Evolutionary conservation across 148 eudicot genomes (phyloP).

Genomic region (Amaranthus hypochondriacus): DNA sequence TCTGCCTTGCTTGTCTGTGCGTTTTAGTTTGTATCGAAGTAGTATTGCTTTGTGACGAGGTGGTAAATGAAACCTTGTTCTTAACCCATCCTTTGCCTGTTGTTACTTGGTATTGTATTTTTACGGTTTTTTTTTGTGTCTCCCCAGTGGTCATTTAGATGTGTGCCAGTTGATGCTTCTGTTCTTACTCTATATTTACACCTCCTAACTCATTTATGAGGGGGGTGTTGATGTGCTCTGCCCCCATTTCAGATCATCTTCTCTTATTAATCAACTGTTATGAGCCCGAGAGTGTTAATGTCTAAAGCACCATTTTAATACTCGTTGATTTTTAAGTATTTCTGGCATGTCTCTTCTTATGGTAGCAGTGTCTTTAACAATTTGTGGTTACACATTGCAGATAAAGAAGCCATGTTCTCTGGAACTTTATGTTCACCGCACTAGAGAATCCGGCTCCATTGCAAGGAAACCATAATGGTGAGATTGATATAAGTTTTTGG

Average conservation of each 20-base stretch:
- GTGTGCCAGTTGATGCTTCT: neutral
- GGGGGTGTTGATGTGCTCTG: too few species aligned
- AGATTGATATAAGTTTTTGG: too few species aligned
- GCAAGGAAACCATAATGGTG: neutral
- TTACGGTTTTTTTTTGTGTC: neutral
- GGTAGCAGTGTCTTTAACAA: too few species aligned
- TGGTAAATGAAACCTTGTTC: too few species aligned
- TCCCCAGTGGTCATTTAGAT: neutral
- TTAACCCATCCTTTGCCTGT: too few species aligned
- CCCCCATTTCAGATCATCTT: neutral
- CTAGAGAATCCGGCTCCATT: slow-evolving; percentile 18
- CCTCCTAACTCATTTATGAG: too few species aligned
- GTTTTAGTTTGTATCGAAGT: too few species aligned
- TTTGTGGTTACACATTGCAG: slow-evolving; percentile 23
- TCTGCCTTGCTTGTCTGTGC: neutral
- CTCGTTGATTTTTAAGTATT: neutral
- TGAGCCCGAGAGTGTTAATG: neutral
- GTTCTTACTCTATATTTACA: neutral
- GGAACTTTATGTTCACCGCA: slow-evolving; percentile 46
- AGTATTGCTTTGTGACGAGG: too few species aligned
- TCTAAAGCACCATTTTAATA: neutral
- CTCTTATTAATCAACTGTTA: too few species aligned
- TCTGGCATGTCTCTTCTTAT: too few species aligned
- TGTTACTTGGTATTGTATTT: neutral
- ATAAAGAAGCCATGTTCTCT: slow-evolving; percentile 40